Evolutionary conservation across 2,329 filamentous ascomycete genomes (phyloP).

Genomic region (Coniosporium uncinatum): DNA sequence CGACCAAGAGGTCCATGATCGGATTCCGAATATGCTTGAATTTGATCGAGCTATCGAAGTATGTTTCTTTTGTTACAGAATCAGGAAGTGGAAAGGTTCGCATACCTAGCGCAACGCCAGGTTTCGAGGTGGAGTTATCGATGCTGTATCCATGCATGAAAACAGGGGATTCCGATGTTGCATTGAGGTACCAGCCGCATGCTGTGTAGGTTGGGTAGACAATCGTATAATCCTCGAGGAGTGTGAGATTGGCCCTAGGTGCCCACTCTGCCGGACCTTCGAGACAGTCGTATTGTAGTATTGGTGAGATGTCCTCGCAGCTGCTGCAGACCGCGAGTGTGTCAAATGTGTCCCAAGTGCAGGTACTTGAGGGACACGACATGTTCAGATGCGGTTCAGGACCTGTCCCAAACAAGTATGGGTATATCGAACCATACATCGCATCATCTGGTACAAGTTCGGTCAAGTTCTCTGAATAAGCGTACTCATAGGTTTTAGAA

Average conservation of each 20-base stretch:
- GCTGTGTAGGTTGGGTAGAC: too few species aligned
- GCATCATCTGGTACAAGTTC: not conserved
- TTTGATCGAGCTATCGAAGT: slow-evolving; percentile 2
- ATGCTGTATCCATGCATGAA: slow-evolving; percentile 6
- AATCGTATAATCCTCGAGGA: not conserved
- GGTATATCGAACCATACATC: not conserved
- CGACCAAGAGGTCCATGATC: slow-evolving; percentile 4
- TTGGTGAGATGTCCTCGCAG: slow-evolving; percentile 4
- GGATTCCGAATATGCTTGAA: slow-evolving; percentile 5
- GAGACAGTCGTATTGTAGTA: slow-evolving; percentile 1
- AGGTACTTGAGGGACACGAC: slow-evolving; percentile 5
- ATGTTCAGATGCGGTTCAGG: not conserved
- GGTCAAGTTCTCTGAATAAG: not conserved
- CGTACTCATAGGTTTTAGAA: not conserved
- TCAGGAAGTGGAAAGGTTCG: slow-evolving; percentile 4
- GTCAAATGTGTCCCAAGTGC: slow-evolving; percentile 8
- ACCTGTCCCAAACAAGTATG: slow-evolving; percentile 1
- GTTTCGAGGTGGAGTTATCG: not conserved
- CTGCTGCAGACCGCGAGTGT: slow-evolving; percentile 5
- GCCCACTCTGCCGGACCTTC: not conserved
- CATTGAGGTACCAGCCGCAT: slow-evolving; percentile 7
- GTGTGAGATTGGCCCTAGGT: not conserved
- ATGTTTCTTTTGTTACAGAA: not conserved
- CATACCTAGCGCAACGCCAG: slow-evolving; percentile 1
- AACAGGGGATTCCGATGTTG: not conserved